Conservation (phyloP, 2,329 filamentous ascomycete species). For the Cladophialophora exuberans region DNA sequence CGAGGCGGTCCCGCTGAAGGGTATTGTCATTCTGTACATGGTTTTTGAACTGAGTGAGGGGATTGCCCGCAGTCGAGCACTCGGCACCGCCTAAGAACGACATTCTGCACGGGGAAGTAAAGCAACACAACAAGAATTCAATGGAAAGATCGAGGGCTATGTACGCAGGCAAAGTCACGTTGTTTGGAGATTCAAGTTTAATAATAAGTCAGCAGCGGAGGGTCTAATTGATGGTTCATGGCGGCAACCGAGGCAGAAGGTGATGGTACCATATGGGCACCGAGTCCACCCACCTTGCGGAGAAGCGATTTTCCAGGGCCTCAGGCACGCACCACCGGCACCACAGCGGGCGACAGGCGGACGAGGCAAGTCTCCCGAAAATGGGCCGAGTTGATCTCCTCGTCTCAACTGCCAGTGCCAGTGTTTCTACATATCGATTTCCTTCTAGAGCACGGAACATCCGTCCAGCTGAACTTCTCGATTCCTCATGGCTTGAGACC, state of each 20-base stretch:
- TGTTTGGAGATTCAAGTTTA: neutral
- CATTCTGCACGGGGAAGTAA: conserved; percentile 62
- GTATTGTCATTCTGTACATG: conserved; percentile 96
- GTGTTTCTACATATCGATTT: no score
- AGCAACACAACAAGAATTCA: neutral
- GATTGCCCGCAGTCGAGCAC: conserved; percentile 95
- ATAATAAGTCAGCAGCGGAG: conserved; percentile 1
- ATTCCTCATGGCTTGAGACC: no score
- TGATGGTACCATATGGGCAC: no score
- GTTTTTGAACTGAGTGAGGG: conserved; percentile 95
- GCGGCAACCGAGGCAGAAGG: conserved; percentile 1
- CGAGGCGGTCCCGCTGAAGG: conserved; percentile 85
- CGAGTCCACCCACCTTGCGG: no score
- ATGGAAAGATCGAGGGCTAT: neutral
- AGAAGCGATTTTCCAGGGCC: no score
- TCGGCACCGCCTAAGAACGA: conserved; percentile 95
- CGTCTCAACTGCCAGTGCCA: no score
- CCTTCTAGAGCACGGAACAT: no score
- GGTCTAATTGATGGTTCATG: neutral
- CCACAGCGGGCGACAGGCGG: no score
- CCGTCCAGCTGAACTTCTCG: no score
- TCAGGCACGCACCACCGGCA: no score
- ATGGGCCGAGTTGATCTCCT: no score
- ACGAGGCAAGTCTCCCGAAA: no score
- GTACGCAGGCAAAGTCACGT: conserved; percentile 1